A percentile compares a stretch with the other conserved stretches of the same genome.
These are phyloP conservation scores for Rhizophagus clarus DNA, from an alignment of 192 early-diverging fungal genomes.

Conservation along the genomic window DNA sequence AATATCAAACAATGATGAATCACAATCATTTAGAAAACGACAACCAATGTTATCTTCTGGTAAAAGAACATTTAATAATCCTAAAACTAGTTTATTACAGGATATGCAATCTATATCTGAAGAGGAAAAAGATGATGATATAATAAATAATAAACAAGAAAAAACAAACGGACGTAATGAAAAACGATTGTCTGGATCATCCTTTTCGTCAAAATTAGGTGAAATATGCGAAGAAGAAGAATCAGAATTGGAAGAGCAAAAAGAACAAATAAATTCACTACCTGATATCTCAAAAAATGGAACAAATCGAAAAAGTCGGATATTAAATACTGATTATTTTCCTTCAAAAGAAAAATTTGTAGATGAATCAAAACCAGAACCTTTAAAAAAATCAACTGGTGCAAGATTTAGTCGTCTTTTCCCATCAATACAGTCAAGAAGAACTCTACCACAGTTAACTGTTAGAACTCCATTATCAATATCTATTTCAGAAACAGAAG, in stretches of 20 bases:
- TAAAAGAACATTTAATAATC: not conserved
- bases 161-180: not conserved
- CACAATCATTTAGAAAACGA: not conserved
- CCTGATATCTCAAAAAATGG: constrained; percentile 2
- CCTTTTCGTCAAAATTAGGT: constrained; percentile 6
- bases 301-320: not conserved
- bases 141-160: not conserved
- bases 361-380: not conserved
- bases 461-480: constrained; percentile 5
- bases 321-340: not conserved
- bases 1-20: not conserved
- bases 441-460: not conserved
- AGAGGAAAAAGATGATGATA: not conserved
- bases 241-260: constrained; percentile 1
- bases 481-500: constrained; percentile 29
- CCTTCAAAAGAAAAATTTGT: not conserved
- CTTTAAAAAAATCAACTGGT: not conserved
- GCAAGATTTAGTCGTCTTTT: not conserved
- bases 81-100: not conserved
- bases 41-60: not conserved
- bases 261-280: not conserved
- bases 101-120: not conserved
- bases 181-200: constrained; percentile 15
- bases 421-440: constrained; percentile 24
- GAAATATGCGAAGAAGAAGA: constrained; percentile 22